Base-by-base conservation (phyloP, 2,329 filamentous ascomycete genomes). In the Fusarium irregulare region DNA sequence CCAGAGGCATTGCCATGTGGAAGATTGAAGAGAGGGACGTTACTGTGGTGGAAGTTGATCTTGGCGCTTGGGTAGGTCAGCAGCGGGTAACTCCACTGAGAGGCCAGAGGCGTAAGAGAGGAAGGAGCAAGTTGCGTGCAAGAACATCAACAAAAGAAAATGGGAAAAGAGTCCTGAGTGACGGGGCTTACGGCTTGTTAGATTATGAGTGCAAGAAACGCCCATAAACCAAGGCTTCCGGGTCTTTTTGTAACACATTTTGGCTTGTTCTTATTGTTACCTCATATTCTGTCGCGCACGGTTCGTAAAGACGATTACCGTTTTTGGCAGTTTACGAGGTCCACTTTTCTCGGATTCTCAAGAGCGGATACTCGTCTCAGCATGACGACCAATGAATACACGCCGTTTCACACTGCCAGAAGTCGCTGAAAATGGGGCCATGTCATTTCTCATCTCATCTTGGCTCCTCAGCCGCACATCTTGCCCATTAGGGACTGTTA, bases 241-340 rank as follows among this genome's bases (percentile, higher is more conserved):
- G 16, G 8, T 11, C 32, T 21, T n/a, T 5, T 27, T 64, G 28
- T 57, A 56, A 7, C 13, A n/a, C 13, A 41, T 49, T 10, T 32
- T 23, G 44, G 7, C 13, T 18, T 27, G 20, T 2, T 46, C 37
- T 25, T 41, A 16, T 30, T 30, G 12, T 18, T 40, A 9, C 32
- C 46, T 32, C 28, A 10, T 11, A 25, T 40, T 16, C 13, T 18
- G 25, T 20, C 47, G 30, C 41, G 62, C 61, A 53, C 37, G 28
- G 57, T 42, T 64, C 64, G 65, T 68, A 68, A 64, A 44, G 28
- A 44, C 34, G 59, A 68, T 68, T 68, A 50, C 65, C 53, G 45
- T 11, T 68, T 68, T 60, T 28, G 65, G 65, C 32, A 7, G 41
- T 55, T 64, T 68, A 68, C 65, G 65, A 68, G 41, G 12, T 34